These are phyloP conservation scores for Talaromyces sp. DNA, from an alignment of 2,329 filamentous ascomycete species.

Conservation along the genomic window DNA sequence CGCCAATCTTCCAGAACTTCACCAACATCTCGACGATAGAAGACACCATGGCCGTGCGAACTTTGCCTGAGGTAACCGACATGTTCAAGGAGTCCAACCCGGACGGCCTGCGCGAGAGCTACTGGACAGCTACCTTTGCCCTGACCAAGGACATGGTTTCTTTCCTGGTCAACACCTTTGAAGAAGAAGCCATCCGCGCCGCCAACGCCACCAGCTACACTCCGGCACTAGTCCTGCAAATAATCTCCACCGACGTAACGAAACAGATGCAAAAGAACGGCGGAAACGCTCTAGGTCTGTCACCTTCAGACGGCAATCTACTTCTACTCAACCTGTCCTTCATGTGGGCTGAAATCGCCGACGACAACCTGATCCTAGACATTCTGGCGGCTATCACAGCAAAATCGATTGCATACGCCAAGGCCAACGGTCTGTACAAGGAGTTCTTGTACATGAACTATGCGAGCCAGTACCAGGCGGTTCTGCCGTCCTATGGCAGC, in stretches of 20 bases:
- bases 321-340: conserved; percentile 24
- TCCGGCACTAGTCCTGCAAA: conserved; percentile 26
- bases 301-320: conserved; percentile 17
- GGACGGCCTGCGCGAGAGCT: conserved; percentile 25
- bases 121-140: conserved; percentile 27
- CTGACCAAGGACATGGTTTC: conserved; percentile 24
- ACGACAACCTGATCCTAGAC: conserved; percentile 25
- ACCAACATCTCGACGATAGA: conserved; percentile 24
- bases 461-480: conserved; percentile 39
- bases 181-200: conserved; percentile 16
- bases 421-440: conserved; percentile 21
- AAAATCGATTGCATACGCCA: conserved; percentile 22
- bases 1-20: conserved; percentile 34
- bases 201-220: conserved; percentile 16
- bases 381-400: conserved; percentile 22
- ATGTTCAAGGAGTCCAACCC: conserved; percentile 30
- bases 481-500: conserved; percentile 38
- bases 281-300: conserved; percentile 31
- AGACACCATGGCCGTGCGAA: conserved; percentile 24
- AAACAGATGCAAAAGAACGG: conserved; percentile 25
- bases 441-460: conserved; percentile 46
- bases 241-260: conserved; percentile 26
- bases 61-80: conserved; percentile 26
- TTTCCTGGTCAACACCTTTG: conserved; percentile 20
- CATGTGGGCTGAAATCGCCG: conserved; percentile 25